phyloP scores from a whole-genome alignment of 2,329 filamentous ascomycete genomes.

The Colletotrichum agaves region DNA sequence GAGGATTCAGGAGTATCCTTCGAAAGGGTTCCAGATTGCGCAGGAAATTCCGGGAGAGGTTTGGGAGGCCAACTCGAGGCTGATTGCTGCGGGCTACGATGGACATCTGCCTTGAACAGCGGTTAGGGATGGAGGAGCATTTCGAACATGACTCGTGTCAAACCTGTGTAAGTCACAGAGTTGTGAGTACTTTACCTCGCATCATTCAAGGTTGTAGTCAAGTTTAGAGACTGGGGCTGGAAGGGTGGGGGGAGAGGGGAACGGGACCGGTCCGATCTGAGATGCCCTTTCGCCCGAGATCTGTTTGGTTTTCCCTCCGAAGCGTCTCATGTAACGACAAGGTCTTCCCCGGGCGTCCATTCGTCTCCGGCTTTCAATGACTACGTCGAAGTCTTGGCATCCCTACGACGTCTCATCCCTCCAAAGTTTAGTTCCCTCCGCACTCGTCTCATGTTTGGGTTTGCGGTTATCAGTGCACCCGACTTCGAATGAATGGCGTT shows the following conservation, averaged over 20 bases:
- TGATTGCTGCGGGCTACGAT: slow-evolving; percentile 52
- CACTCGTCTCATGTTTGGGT: too few relatives aligned
- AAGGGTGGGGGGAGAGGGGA: background rate
- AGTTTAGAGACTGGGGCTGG: background rate
- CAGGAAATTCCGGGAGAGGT: slow-evolving; percentile 54
- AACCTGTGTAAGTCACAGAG: too few relatives aligned
- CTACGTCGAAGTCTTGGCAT: background rate
- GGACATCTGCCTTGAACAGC: slow-evolving; percentile 47
- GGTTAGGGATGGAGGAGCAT: background rate
- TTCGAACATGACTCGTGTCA: too few relatives aligned
- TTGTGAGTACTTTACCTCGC: too few relatives aligned
- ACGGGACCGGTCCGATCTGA: background rate
- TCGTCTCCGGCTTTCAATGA: slow-evolving; percentile 39
- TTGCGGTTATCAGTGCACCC: background rate
- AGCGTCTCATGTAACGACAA: background rate
- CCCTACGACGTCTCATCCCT: slow-evolving; percentile 1
- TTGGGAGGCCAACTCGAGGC: slow-evolving; percentile 53
- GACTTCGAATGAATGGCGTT: background rate
- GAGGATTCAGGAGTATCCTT: slow-evolving; percentile 55
- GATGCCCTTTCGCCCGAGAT: background rate
- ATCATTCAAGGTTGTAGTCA: background rate
- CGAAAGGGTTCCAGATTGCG: slow-evolving; percentile 54
- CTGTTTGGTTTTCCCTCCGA: background rate
- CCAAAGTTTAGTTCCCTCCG: background rate
- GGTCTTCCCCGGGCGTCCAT: background rate